Base-by-base conservation (phyloP, 2,329 filamentous ascomycete genomes). In the Chrysoporthe austroafricana region DNA sequence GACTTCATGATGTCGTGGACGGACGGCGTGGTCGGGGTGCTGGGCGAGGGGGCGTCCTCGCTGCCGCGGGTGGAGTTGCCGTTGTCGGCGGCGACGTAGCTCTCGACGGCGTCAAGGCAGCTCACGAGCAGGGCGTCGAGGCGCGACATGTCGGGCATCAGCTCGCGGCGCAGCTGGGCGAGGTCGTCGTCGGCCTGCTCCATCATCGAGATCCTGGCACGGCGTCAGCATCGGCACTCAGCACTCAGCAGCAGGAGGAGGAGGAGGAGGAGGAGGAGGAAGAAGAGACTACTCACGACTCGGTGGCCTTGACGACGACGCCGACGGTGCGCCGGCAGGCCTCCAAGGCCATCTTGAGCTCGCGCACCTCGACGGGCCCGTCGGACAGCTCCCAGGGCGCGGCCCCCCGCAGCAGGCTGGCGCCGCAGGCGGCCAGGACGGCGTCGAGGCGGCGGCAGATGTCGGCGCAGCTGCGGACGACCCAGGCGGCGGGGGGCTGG, bases 61-160 rank as follows among this genome's bases (percentile, higher is more conserved):
- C 32, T 66, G 14, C 39, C 44, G 57, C 48, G 18, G 21, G 36
- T 61, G 1, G 43, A 46, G 26, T 14, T 48, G 21, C 42, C 21
- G 42, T 61, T 42, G 26, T 46, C 59, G 16, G 43, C 7, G 6
- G 44, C 34, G 4, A 64, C 34, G n/a, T 62, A 64, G 14, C 57
- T 54, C 62, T 69, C 65, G 13, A 64, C 65, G 2, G 66, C 65
- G n/a, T 69, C 57, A 4, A 69, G 56, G 48, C 68, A 69, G 39
- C 48, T 54, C 2, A 48, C 57, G 44, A 69, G 65, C 42, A 64
- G 39, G 14, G 57, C 58, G 42, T 62, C 62, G 13, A 67, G 43
- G 16, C 39, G 50, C n/a, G 63, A 52, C 26, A 50, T 61, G 9
- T 50, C 59, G 1, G 65, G 57, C 39, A 46, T 60, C 9, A 67